Percentiles rank a stretch among this genome's conserved stretches.
These are phyloP conservation scores for Fusarium humuli DNA, from an alignment of 2,329 filamentous ascomycete species.

Conservation along the genomic window DNA sequence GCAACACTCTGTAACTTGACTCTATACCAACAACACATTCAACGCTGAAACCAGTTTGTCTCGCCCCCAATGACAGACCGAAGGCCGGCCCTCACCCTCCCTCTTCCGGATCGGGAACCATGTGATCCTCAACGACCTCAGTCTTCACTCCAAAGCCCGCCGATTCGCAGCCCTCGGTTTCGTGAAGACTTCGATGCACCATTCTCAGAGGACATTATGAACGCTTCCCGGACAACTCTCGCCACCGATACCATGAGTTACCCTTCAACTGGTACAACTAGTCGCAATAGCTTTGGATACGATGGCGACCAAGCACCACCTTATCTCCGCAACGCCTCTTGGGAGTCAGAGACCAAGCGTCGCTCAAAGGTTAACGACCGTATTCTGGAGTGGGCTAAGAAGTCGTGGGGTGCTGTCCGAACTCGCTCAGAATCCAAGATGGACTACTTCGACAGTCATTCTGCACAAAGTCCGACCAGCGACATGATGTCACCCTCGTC, in stretches of 20 bases:
- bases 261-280: slow-evolving; percentile 38
- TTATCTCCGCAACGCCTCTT: slow-evolving; percentile 45
- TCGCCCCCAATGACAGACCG: slow-evolving; percentile 44
- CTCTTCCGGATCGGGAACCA: slow-evolving; percentile 43
- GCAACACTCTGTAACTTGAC: slow-evolving; percentile 1
- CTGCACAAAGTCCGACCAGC: slow-evolving; percentile 33
- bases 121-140: slow-evolving; percentile 37
- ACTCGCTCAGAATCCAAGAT: slow-evolving; percentile 42
- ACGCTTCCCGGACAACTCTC: slow-evolving; percentile 47
- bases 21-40: slow-evolving; percentile 1
- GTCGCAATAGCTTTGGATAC: slow-evolving; percentile 46
- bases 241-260: slow-evolving; percentile 46
- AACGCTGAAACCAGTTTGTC: slow-evolving; percentile 28
- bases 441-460: slow-evolving; percentile 37
- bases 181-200: slow-evolving; percentile 55
- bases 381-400: slow-evolving; percentile 51
- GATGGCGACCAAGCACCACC: slow-evolving; percentile 38
- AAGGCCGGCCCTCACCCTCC: slow-evolving; percentile 46
- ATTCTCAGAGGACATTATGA: slow-evolving; percentile 52
- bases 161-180: slow-evolving; percentile 51
- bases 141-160: slow-evolving; percentile 36
- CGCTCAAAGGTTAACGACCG: slow-evolving; percentile 50
- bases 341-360: slow-evolving; percentile 46
- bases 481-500: slow-evolving; percentile 32
- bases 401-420: slow-evolving; percentile 47